phyloP scores from a whole-genome alignment of 2,329 filamentous ascomycete species.

The Cladophialophora yegresii region DNA sequence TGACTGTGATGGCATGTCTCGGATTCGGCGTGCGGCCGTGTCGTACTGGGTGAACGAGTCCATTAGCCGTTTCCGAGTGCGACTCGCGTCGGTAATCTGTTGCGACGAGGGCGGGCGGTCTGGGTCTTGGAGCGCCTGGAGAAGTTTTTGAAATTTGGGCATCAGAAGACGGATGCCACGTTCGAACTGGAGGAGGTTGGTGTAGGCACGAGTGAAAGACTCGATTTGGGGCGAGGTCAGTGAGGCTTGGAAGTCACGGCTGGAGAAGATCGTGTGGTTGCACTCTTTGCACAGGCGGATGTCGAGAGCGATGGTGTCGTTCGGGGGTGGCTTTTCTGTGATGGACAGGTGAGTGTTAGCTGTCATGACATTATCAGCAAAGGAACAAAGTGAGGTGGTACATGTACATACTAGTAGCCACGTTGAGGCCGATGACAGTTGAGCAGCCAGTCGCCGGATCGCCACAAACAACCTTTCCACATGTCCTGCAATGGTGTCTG shows the following conservation, averaged over 20 bases:
- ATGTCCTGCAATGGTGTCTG: constrained; percentile 91
- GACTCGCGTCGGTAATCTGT: constrained; percentile 81
- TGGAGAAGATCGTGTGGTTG: constrained; percentile 68
- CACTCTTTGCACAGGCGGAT: constrained; percentile 93
- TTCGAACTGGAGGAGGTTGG: constrained; percentile 83
- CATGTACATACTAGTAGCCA: constrained; percentile 61
- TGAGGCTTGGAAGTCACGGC: constrained; percentile 75
- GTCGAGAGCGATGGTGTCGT: constrained; percentile 66
- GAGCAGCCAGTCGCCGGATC: constrained; percentile 85
- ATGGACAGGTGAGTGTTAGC: constrained; percentile 28
- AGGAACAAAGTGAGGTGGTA: constrained; percentile 5
- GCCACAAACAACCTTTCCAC: constrained; percentile 88
- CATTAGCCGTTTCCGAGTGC: constrained; percentile 83
- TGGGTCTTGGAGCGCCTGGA: constrained; percentile 72
- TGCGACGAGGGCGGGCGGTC: constrained; percentile 64
- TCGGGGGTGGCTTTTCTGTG: constrained; percentile 39
- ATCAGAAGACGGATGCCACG: constrained; percentile 78
- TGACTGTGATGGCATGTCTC: constrained; percentile 73
- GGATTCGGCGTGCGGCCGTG: constrained; percentile 73
- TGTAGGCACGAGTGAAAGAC: constrained; percentile 64
- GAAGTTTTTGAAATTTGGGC: constrained; percentile 78
- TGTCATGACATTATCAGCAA: constrained; percentile 32
- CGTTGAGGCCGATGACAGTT: constrained; percentile 75
- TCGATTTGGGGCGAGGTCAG: constrained; percentile 66
- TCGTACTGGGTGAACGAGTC: constrained; percentile 90